Base-by-base conservation (phyloP, 2,329 filamentous ascomycete species). In the Aschersonia sp. region DNA sequence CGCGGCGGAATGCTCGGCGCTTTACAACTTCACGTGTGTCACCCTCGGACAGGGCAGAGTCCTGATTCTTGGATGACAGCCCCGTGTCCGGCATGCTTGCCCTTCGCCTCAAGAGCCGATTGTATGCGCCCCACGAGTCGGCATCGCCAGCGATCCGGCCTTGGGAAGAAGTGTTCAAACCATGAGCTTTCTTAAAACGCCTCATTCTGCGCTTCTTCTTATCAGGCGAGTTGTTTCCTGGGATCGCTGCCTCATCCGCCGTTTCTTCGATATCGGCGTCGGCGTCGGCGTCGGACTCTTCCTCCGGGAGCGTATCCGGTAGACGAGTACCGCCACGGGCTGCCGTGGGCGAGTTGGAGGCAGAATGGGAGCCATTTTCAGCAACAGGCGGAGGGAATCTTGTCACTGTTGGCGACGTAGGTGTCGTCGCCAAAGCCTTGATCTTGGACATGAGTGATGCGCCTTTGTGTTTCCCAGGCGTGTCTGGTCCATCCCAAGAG, bases 401-500 rank as follows among this genome's bases (percentile, higher is more conserved):
- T 60, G 58, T 65, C 62, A 73, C 65, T n/a, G 64, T 63, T 47
- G 75, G 73, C 10, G 71, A 60, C 30, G 62, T 63, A n/a, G 69
- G 63, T 6, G 67, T 64, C 9, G 72, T 75, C 29, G 85, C 78
- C 48, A 94, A 68, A 4, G 85, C 82, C 59, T 84, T 87, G 52
- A 94, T 64, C 61, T 84, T 88, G 14, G 82, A 82, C 64, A 94
- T 87, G 53, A 94, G 73, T 30, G 83, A 82, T 29, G 76, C 75
- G 48, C 75, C 69, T 50, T 73, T 72, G 29, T 76, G 75, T 62
- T 80, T 82, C 48, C 66, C 69, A 11, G 70, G 62, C 7, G 68
- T 66, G 39, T 85, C 84, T n/a, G 65, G 71, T 46, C 84, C 80
- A 43, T 84, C 79, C 67, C 76, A 76, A 4, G 84, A 87, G 35